phyloP scores from a whole-genome alignment of 352 stramenopile species.

The Globisporangium cylindrosporum region DNA sequence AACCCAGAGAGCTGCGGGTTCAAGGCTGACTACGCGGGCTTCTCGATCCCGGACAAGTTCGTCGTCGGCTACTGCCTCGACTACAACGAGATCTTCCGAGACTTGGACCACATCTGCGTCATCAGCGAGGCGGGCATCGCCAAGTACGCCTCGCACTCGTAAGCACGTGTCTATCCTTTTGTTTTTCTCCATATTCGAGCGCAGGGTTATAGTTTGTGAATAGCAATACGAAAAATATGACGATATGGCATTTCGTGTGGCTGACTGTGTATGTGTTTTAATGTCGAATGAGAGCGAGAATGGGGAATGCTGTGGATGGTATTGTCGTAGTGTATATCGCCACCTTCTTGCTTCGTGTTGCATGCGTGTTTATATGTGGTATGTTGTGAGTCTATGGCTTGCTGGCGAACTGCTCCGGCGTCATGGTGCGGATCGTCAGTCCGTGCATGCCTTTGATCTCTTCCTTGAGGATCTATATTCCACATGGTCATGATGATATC shows the following conservation, averaged over 20 bases:
- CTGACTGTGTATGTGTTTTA: neutral
- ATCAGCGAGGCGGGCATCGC: slow-evolving; percentile 92
- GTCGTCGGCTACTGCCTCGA: slow-evolving; percentile 95
- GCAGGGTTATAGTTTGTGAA: neutral
- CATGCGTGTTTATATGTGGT: neutral
- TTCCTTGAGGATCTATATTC: slow-evolving; percentile 65
- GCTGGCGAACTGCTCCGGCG: slow-evolving; percentile 66
- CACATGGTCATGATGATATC: neutral
- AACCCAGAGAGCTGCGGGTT: slow-evolving; percentile 88
- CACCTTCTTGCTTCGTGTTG: neutral
- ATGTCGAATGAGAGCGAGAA: neutral
- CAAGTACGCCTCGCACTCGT: slow-evolving; percentile 66
- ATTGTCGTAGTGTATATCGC: slow-evolving; percentile 5
- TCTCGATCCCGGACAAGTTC: slow-evolving; percentile 96
- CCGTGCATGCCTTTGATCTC: slow-evolving; percentile 88
- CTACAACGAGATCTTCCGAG: slow-evolving; percentile 96
- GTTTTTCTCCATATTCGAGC: neutral
- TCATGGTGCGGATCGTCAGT: slow-evolving; percentile 80
- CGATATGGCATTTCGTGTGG: neutral
- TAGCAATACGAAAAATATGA: neutral
- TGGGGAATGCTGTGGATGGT: neutral
- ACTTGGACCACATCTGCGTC: slow-evolving; percentile 95
- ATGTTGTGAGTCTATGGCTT: slow-evolving; percentile 36
- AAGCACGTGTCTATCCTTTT: slow-evolving; percentile 2
- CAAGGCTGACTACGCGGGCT: slow-evolving; percentile 94